Conservation (phyloP, 208 protist species). For the Phytomonas sp. region DNA sequence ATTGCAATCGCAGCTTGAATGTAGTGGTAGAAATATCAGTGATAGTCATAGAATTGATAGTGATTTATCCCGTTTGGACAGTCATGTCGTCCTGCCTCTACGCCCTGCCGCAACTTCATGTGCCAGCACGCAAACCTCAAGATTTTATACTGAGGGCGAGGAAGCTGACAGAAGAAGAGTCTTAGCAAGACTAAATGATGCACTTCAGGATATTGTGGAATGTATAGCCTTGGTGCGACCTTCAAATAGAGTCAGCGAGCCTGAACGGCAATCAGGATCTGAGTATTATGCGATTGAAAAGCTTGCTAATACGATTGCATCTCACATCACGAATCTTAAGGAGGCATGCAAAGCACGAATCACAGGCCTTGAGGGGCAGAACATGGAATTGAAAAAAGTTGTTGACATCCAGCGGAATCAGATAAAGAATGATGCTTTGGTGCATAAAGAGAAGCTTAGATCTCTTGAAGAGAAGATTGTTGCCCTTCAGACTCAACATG, state of each 20-base stretch:
- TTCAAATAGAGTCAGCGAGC: background rate
- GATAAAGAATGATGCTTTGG: background rate
- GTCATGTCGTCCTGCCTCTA: background rate
- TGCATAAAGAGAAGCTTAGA: background rate
- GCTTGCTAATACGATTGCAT: background rate
- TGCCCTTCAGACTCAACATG: background rate
- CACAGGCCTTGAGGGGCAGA: background rate
- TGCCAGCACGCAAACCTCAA: background rate
- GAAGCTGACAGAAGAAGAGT: background rate
- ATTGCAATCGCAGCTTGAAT: constrained; percentile 19
- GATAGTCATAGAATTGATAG: background rate
- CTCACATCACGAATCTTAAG: background rate
- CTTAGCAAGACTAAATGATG: background rate
- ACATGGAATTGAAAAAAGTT: background rate
- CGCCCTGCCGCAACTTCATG: background rate
- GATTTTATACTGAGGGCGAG: background rate
- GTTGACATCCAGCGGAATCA: background rate
- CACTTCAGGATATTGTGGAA: background rate
- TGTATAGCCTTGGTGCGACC: background rate
- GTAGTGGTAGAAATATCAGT: background rate
- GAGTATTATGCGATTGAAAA: background rate
- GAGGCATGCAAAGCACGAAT: background rate
- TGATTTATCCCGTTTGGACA: background rate
- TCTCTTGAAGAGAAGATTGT: background rate
- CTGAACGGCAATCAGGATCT: background rate